Evolutionary conservation across 2,329 filamentous ascomycete species (phyloP), one percentile per base, ranked within the genome.

Genomic region (Tolypocladium ovalisporum): DNA sequence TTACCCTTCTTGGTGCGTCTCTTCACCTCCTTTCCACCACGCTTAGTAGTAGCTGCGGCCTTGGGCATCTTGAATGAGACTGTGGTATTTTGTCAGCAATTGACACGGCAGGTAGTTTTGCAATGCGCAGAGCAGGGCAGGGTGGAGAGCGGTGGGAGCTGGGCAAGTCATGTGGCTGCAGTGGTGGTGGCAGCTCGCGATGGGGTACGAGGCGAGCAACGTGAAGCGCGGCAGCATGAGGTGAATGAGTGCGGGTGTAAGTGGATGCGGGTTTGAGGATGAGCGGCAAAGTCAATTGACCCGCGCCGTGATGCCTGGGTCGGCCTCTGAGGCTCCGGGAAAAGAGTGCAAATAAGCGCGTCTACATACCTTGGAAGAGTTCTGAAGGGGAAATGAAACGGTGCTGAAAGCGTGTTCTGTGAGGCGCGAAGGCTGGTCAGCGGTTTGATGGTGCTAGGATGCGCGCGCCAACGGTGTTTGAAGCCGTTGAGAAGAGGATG

Each of bases 1-100:
- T 67, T 71, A 83, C 80, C 80, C 79, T 84, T 84, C 80, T 84
- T 84, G 69, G 64, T 66, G 61, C 80, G 77, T 70, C 75, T 75
- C 78, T 80, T 82, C 70, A 77, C 75, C 59, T 74, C 76, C 78
- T 82, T 81, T n/a, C n/a, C n/a, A 60, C 76, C 79, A 63, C 77
- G 76, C 76, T 82, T 84, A 52, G 63, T 84, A 52, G 63, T 63
- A 58, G 70, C 62, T 65, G 78, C 72, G 66, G 79, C 80, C 76
- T 84, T 84, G 66, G 81, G 79, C 81, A 84, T 84, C 62, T 67
- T 82, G 75, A 67, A 66, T 63, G 55, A 68, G 73, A 62, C 62
- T 55, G 52, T 27, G 35, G 55, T 35, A 13, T 17, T 15, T 49
- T 13, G 29, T 52, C 29, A 52, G 47, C 47, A 52, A 52, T 52